These are phyloP conservation scores for Thalia dealbata DNA, from an alignment of 176 grass and related monocot species.

Conservation along the genomic window DNA sequence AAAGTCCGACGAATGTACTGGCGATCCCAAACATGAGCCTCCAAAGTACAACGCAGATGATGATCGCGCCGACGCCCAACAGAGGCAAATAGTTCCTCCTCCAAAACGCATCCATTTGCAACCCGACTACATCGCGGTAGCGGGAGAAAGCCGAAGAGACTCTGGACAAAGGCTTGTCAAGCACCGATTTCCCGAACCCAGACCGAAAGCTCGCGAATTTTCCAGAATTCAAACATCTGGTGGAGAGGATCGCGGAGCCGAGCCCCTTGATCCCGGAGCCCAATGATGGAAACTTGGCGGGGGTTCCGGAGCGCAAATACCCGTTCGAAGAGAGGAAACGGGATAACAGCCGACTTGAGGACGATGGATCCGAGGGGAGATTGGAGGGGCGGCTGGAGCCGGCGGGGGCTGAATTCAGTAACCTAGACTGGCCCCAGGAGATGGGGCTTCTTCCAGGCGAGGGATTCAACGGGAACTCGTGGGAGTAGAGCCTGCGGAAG, in stretches of 20 bases:
- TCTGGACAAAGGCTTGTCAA: conserved; percentile 44
- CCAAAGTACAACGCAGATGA: conserved; percentile 79
- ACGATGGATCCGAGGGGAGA: conserved; percentile 5
- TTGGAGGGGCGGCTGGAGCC: neutral
- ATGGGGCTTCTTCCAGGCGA: neutral
- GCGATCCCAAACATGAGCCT: conserved; percentile 85
- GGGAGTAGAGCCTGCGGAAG: conserved; percentile 26
- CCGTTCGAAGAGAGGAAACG: conserved; percentile 14
- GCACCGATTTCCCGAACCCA: conserved; percentile 20
- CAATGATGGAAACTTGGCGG: conserved; percentile 30
- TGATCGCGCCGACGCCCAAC: conserved; percentile 41
- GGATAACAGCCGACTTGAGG: conserved; percentile 14
- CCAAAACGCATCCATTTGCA: conserved; percentile 93
- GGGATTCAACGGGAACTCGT: conserved; percentile 9
- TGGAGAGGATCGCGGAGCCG: conserved; percentile 9
- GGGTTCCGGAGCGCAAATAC: conserved; percentile 11
- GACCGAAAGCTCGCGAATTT: conserved; percentile 1
- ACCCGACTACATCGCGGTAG: conserved; percentile 53
- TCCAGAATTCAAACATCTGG: conserved; percentile 10
- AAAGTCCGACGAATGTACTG: conserved; percentile 80
- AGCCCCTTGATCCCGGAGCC: conserved; percentile 59
- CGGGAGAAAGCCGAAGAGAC: conserved; percentile 30
- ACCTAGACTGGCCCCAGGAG: neutral
- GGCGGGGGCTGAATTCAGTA: neutral
- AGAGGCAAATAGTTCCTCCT: conserved; percentile 67